Conservation (phyloP, 139 green algal genomes). For the Pleodorina starrii region DNA sequence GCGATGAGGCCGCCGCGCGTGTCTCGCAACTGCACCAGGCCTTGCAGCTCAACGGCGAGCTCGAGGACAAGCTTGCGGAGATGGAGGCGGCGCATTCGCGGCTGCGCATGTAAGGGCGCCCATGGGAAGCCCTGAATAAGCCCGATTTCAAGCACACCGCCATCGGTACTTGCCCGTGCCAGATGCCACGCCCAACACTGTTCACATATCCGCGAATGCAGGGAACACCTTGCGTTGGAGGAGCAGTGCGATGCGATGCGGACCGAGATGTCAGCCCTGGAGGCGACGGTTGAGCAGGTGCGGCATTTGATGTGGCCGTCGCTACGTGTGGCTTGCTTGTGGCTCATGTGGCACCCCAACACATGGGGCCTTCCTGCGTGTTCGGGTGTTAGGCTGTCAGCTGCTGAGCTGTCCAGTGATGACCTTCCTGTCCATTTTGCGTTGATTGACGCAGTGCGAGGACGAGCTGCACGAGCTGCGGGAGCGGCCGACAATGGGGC, state of each 20-base stretch:
- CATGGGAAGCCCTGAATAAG: too few relatives aligned
- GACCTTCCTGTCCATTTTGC: background rate
- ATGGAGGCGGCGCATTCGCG: background rate
- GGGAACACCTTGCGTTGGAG: background rate
- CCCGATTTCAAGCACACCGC: too few relatives aligned
- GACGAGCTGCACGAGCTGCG: constrained; percentile 31
- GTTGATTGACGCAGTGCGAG: background rate
- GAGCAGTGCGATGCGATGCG: constrained; percentile 36
- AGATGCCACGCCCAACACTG: too few relatives aligned
- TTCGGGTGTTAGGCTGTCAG: too few relatives aligned
- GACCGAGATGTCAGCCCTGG: constrained; percentile 4
- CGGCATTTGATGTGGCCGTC: too few relatives aligned
- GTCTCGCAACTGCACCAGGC: background rate
- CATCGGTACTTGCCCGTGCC: too few relatives aligned
- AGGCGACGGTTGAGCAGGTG: constrained; percentile 42
- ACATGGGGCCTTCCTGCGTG: too few relatives aligned
- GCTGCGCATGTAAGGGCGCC: constrained; percentile 1
- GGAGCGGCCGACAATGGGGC: background rate
- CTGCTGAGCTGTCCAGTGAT: background rate
- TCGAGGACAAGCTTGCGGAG: constrained; percentile 13
- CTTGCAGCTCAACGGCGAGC: background rate
- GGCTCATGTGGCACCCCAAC: too few relatives aligned
- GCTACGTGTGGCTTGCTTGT: too few relatives aligned
- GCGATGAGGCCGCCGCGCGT: constrained; percentile 9
- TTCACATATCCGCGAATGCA: background rate